These are phyloP conservation scores for Rutidosis leptorrhynchoides DNA, from an alignment of 129 eudicot genomes.

Conservation along the genomic window DNA sequence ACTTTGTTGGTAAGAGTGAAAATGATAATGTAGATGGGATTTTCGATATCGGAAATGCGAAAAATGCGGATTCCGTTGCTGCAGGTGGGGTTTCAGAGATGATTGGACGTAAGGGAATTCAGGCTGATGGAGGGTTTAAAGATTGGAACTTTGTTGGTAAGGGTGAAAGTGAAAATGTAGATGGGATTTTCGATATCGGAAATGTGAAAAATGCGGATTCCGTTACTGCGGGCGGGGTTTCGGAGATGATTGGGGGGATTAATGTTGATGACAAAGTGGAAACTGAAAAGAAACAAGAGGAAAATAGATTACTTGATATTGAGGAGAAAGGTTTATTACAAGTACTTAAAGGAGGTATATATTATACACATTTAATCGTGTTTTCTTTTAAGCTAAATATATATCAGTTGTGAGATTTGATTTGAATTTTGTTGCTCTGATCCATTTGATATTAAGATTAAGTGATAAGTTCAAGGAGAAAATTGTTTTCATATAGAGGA, in stretches of 20 bases:
- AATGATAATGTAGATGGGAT: constrained; percentile 21
- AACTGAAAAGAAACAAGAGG: constrained; percentile 29
- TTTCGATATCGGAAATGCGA: constrained; percentile 40
- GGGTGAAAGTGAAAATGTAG: constrained; percentile 24
- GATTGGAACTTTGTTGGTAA: constrained; percentile 53
- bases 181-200: constrained; percentile 41
- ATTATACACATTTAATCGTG: neutral
- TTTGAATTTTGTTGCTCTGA: neutral
- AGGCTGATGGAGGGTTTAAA: constrained; percentile 30
- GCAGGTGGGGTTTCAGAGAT: neutral
- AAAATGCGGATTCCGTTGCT: constrained; percentile 5
- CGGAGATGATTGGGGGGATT: constrained; percentile 13
- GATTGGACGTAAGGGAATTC: neutral
- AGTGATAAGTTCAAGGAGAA: neutral
- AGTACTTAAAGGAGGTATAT: constrained; percentile 69
- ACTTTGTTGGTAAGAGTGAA: constrained; percentile 36
- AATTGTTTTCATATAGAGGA: neutral
- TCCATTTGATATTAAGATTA: neutral
- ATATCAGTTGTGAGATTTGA: neutral
- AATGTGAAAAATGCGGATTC: constrained; percentile 18
- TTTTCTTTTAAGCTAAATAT: neutral
- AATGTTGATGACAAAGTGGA: constrained; percentile 1
- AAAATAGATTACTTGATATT: constrained; percentile 46
- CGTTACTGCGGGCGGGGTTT: neutral
- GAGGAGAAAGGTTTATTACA: constrained; percentile 54